Evolutionary conservation across 176 grass and related monocot species (phyloP), one percentile per base, ranked within the genome.

Genomic region (Phoenix dactylifera): DNA sequence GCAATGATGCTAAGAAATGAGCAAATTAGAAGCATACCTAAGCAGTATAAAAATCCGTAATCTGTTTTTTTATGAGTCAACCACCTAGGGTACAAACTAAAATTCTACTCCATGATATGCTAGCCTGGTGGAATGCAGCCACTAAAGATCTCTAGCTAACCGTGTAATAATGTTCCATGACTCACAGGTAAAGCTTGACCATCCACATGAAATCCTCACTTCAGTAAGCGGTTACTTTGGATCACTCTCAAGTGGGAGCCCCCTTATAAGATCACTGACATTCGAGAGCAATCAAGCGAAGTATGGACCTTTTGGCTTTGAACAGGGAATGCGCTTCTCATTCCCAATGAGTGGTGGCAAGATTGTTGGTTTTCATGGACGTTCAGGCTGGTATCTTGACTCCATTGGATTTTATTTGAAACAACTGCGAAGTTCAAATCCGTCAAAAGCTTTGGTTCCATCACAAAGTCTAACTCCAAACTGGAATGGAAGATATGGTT

Each of bases 211-310:
- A 65, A 26, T 56, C 5, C 58, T 86, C 20, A 54, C 80, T 23
- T 85, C 82, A 12, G 68, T 85, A 22, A 82, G 82, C 61, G 87
- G 87, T 24, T 26, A 85, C 57, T 90, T 79, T 3, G 87, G 87
- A 24, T 19, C 69, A 32, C 39, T 72, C 24, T 79, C 87, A 51
- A 76, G 71, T 23, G 87, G 87, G 14, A 74, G 72, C 23, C 63
- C 87, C 16, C 74, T 90, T 68, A 82, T 90, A 82, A 82, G 79
- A 49, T 90, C 87, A 14, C 51, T 90, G 5, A 90, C 72, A 67
- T 82, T 90, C 59, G 72, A 85, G 57, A 90, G 79, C 82, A 86
- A 83, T 56, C 50, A 55, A 14, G 69, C 76, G 4, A 86, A 76
- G 23, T 83, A 86, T 30, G 87, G 87, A 20, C 87, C 87, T 58